Base-by-base conservation (phyloP, 495 filamentous ascomycete genomes). In the Beverwykella pulmonaria region DNA sequence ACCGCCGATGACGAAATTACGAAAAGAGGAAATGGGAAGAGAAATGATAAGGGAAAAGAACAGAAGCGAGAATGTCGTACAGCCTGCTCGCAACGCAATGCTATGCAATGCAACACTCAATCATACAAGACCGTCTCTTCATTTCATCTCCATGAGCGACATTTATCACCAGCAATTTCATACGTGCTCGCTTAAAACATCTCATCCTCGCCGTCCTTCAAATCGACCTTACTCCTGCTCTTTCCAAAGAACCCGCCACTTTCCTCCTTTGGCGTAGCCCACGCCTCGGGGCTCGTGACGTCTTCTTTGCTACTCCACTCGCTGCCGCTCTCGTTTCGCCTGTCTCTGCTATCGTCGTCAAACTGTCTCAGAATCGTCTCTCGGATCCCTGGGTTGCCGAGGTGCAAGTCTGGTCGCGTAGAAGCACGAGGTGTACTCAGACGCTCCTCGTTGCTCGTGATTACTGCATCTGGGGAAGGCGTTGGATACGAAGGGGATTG, bases 241-340 rank as follows among this genome's bases (percentile, higher is more conserved):
- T 44, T 23, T 12, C 14, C 49, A 52, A 67, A 67, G 41, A 68
- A 68, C 15, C 41, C 65, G 22, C 65, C 55, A 22, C 58, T 58
- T 53, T 67, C 66, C 57, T 72, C 70, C 59, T 62, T 72, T 36
- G 70, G 70, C 53, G 70, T 72, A 7, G 65, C 66, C 65, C 65
- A 72, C 0, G 49, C 58, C 22, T 72, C 70, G 10, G 70, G 70
- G 55, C 70, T 72, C 27, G 48, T 47, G 10, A 72, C 29, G 15
- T 71, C 69, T 30, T 69, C 70, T 17, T 34, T 27, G 44, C 61
- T 63, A 22, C 59, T 59, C 52, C 27, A 59, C 20, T 10, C 30
- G 25, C 59, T 67, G 20, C 9, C 55, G 26, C 53, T 57, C 4
- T 39, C 59, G 22, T 32, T 63, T 29, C 53, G 20, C n/a, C n/a